Evolutionary conservation across 2,329 filamentous ascomycete genomes (phyloP), one percentile per base, ranked within the genome.

Genomic region (Epicoccum nigrum): DNA sequence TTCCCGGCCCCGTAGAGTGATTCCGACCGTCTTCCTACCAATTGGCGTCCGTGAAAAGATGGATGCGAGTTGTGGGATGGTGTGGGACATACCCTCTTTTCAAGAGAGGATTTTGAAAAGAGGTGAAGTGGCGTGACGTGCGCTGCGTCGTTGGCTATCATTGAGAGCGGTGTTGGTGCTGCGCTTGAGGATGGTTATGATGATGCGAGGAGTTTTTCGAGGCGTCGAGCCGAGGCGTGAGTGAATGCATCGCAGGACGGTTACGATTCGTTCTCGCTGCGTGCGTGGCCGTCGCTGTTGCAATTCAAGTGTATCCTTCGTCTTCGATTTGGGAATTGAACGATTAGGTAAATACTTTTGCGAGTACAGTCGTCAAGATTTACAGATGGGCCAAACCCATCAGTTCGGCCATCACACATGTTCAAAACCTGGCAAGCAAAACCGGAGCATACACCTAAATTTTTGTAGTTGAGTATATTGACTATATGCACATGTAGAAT

Each of bases 1-100:
- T 74, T 74, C 72, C 72, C 72, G 72, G 72, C 72, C 71, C 69
- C 71, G 71, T 73, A 72, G 70, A 74, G 45, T 17, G 52, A 69
- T 55, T 58, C 63, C 70, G 65, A 56, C 64, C 70, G 70, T 71
- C 65, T 68, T 72, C 71, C 67, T 70, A 70, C 62, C 71, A 74
- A 71, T 60, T 72, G 60, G 42, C 55, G 59, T 71, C 70, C 70
- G 71, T 73, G 68, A 68, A 71, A 73, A 71, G 67, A 70, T 74
- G 69, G 72, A 71, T 60, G 59, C 67, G 64, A 70, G 70, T 73
- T 74, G 72, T 74, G 72, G 72, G 72, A 74, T 72, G 71, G 68
- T 66, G 65, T 70, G 72, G 67, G 69, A 74, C 69, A 74, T 68
- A 41, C 20, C 40, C 48, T 54, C 16, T 23, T n/a, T 25, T 37